These are phyloP conservation scores for Globisporangium cederbergense DNA, from an alignment of 352 stramenopile genomes.

Conservation along the genomic window DNA sequence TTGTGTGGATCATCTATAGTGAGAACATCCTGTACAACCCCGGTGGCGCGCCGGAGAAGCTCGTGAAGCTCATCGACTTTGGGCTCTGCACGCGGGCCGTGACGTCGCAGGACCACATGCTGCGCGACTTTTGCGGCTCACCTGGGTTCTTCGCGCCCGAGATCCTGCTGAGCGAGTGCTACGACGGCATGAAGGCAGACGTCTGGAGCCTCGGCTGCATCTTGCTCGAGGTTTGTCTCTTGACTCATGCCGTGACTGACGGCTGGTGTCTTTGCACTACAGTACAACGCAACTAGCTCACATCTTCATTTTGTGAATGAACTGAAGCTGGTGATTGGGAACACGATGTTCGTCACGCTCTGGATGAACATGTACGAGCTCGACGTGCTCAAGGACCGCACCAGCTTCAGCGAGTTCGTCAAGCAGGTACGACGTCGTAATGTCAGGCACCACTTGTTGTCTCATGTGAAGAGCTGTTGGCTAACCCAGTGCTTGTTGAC, in stretches of 20 bases:
- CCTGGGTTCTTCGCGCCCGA: constrained; percentile 86
- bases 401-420: constrained; percentile 41
- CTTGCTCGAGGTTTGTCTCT: constrained; percentile 57
- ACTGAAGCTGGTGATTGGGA: constrained; percentile 66
- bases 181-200: constrained; percentile 76
- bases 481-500: not conserved
- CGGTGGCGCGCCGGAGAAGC: constrained; percentile 16
- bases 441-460: not conserved
- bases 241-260: not conserved
- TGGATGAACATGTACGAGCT: constrained; percentile 87
- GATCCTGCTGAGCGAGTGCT: constrained; percentile 56
- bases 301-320: not conserved
- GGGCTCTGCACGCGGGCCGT: constrained; percentile 58
- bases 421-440: constrained; percentile 12
- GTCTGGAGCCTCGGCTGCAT: constrained; percentile 87
- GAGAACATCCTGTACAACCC: constrained; percentile 73
- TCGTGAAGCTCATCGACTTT: constrained; percentile 83
- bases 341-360: constrained; percentile 70
- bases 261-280: not conserved
- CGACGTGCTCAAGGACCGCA: constrained; percentile 64
- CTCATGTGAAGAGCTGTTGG: not conserved
- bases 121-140: constrained; percentile 78
- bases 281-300: not conserved
- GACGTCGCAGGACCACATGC: constrained; percentile 27
- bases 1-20: constrained; percentile 16